Evolutionary conservation across 345 rosid genomes (phyloP).

Genomic region (Melaleuca quinquenervia): DNA sequence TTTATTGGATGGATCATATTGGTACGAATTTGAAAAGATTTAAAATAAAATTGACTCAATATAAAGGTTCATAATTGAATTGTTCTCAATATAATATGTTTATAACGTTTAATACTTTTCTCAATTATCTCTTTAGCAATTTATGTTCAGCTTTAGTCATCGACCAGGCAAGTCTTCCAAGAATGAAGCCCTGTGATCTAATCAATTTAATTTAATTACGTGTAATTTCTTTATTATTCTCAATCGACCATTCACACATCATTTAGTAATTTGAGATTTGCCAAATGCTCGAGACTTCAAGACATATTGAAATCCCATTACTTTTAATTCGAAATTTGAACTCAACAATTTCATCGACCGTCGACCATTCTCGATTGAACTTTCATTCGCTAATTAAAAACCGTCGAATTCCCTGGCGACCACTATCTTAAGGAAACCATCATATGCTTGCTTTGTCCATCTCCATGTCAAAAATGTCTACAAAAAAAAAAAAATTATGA

Average conservation of each 20-base stretch:
- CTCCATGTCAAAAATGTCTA: neutral
- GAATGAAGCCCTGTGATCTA: neutral
- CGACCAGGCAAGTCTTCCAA: neutral
- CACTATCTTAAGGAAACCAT: too few relatives aligned
- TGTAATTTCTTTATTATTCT: neutral
- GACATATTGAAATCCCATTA: neutral
- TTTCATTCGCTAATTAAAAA: neutral
- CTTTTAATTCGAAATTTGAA: neutral
- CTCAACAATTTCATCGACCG: neutral
- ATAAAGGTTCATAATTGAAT: too few relatives aligned
- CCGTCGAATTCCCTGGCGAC: too few relatives aligned
- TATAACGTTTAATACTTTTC: too few relatives aligned
- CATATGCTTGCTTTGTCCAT: neutral
- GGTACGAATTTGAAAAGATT: too few relatives aligned
- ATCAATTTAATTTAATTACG: neutral
- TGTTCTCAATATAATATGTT: too few relatives aligned
- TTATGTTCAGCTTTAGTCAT: neutral
- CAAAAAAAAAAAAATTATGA: neutral
- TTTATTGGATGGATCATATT: too few relatives aligned
- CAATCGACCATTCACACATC: neutral
- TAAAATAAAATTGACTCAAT: too few relatives aligned
- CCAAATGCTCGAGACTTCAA: neutral
- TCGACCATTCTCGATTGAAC: neutral
- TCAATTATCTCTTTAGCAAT: neutral
- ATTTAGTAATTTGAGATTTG: neutral